Conservation (phyloP, 2,329 filamentous ascomycete species). For the Pestalotiopsis sp. region DNA sequence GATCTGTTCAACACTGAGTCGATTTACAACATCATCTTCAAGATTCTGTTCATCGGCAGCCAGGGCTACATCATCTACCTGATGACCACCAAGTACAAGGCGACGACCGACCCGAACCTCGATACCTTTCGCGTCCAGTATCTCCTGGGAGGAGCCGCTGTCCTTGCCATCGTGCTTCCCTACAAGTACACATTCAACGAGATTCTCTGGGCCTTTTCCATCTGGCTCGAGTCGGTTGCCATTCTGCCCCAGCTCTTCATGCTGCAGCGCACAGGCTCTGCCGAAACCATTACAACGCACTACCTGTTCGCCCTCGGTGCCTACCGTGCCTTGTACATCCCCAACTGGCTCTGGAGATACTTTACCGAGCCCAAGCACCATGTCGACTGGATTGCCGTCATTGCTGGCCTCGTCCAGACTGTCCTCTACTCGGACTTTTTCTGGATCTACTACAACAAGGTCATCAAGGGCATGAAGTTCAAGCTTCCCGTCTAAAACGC, state of each 20-base stretch:
- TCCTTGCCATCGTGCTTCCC: slow-evolving; percentile 81
- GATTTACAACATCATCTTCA: slow-evolving; percentile 93
- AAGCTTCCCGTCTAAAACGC: slow-evolving; percentile 73
- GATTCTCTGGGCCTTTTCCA: slow-evolving; percentile 96
- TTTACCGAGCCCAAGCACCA: slow-evolving; percentile 72
- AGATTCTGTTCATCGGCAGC: slow-evolving; percentile 88
- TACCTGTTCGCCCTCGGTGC: slow-evolving; percentile 92
- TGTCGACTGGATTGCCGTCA: slow-evolving; percentile 81
- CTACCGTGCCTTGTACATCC: slow-evolving; percentile 95
- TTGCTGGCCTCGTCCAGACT: slow-evolving; percentile 91
- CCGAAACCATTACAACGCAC: slow-evolving; percentile 98
- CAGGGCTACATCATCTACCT: slow-evolving; percentile 96
- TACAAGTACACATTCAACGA: slow-evolving; percentile 82
- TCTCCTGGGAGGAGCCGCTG: slow-evolving; percentile 77
- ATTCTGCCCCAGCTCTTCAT: slow-evolving; percentile 98
- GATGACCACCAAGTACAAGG: slow-evolving; percentile 97
- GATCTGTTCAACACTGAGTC: slow-evolving; percentile 86
- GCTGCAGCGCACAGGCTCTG: slow-evolving; percentile 95
- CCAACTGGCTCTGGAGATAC: slow-evolving; percentile 97
- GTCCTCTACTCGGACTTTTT: slow-evolving; percentile 98
- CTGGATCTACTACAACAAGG: slow-evolving; percentile 99
- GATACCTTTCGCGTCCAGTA: slow-evolving; percentile 98
- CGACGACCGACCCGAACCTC: slow-evolving; percentile 93
- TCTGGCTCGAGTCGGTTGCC: slow-evolving; percentile 96
- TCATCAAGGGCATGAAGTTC: slow-evolving; percentile 86